Evolutionary conservation across 2,329 filamentous ascomycete species (phyloP).

Genomic region (Aspergillus ustus): DNA sequence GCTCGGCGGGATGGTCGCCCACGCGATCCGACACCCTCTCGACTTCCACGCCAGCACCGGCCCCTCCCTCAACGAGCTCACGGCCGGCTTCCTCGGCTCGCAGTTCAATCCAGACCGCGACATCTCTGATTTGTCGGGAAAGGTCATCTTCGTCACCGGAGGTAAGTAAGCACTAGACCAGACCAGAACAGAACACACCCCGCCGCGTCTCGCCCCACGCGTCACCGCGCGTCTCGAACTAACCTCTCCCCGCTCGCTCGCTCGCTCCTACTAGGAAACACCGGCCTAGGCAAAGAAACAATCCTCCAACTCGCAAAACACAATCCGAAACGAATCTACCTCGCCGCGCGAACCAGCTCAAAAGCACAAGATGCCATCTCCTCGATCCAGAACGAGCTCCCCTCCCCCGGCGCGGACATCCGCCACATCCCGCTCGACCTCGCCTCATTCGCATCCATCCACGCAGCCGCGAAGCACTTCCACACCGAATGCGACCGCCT

Average conservation of each 20-base stretch:
- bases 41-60: constrained; percentile 38
- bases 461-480: constrained; percentile 50
- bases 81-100: constrained; percentile 37
- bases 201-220: not conserved
- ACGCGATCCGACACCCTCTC: constrained; percentile 32
- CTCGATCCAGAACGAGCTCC: constrained; percentile 40
- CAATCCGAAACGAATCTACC: constrained; percentile 58
- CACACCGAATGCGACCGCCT: constrained; percentile 45
- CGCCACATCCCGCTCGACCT: constrained; percentile 56
- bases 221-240: not conserved
- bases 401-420: constrained; percentile 42
- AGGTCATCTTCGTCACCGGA: constrained; percentile 58
- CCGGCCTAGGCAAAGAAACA: constrained; percentile 53
- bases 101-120: constrained; percentile 51
- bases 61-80: constrained; percentile 42
- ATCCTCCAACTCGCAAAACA: constrained; percentile 56
- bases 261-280: constrained; percentile 41
- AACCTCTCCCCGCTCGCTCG: not conserved
- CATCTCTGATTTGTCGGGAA: constrained; percentile 52
- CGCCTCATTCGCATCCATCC: constrained; percentile 55
- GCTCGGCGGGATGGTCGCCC: not conserved
- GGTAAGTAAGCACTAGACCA: constrained; percentile 44
- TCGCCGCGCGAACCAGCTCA: constrained; percentile 55
- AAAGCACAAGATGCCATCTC: constrained; percentile 52
- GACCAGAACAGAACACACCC: too few species aligned